Percentiles rank a stretch among this genome's conserved stretches.
Conservation (phyloP, 1,284 basidiomycete species). For the Hemileia vastatrix region DNA sequence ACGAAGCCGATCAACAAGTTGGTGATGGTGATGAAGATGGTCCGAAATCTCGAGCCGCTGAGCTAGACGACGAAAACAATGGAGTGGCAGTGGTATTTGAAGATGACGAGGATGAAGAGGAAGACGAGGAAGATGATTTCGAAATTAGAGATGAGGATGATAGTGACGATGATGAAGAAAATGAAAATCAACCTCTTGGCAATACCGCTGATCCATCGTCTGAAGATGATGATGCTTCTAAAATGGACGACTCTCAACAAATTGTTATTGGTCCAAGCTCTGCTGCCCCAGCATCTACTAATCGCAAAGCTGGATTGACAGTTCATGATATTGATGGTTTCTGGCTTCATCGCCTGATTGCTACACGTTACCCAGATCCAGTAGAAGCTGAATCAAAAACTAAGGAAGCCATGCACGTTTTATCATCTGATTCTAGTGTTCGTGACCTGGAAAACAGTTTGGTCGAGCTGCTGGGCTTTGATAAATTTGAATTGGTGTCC, state of each 20-base stretch:
- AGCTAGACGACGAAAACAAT: constrained; percentile 64
- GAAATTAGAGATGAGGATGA: constrained; percentile 86
- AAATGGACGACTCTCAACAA: constrained; percentile 49
- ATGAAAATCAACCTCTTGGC: constrained; percentile 56
- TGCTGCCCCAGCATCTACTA: constrained; percentile 17
- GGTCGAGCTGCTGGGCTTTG: constrained; percentile 93
- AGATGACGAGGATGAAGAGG: constrained; percentile 62
- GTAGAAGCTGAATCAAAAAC: constrained; percentile 91
- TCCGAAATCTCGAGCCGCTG: constrained; percentile 48
- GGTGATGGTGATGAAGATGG: constrained; percentile 75
- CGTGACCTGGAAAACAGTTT: constrained; percentile 95
- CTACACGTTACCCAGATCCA: constrained; percentile 82
- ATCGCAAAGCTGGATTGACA: constrained; percentile 49
- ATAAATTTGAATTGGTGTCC: constrained; percentile 76
- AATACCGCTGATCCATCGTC: too few species aligned
- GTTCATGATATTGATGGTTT: constrained; percentile 91
- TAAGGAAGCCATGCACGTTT: constrained; percentile 69
- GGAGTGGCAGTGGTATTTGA: constrained; percentile 87
- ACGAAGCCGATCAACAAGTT: constrained; percentile 67
- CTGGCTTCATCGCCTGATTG: constrained; percentile 93
- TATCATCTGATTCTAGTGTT: constrained; percentile 67
- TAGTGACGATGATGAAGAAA: constrained; percentile 62
- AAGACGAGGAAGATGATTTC: constrained; percentile 65
- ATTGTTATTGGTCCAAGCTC: constrained; percentile 27
- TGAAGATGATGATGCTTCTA: constrained; percentile 31